Base-by-base conservation (phyloP, 192 early-diverging fungal species). In the Podila epigama region DNA sequence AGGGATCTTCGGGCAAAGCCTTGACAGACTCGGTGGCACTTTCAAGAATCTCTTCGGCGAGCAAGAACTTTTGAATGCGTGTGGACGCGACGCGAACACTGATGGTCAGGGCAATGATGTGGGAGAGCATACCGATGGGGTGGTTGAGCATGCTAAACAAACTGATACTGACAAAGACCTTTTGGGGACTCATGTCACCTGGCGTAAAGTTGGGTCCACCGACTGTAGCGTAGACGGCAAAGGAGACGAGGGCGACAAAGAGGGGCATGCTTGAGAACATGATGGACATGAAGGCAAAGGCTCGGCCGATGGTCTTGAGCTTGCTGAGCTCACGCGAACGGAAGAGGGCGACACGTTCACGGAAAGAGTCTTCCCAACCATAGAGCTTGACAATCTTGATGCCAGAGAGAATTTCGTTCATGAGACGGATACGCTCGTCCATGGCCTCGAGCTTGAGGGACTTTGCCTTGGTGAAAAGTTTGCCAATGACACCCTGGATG, bases 301-400 rank as follows among this genome's bases (percentile, higher is more conserved):
- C 54, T 16, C 51, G 61, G 16, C 59, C 65, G 25, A 75, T 44
- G 16, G 8, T 28, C 18, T 42, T 42, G 6, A 66, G 59, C 39
- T 60, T 58, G 16, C 1, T 13, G 27, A 75, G 36, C 39, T 75
- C 72, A 4, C 59, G 20, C 3, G 53, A 18, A 16, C 68, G 63
- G 15, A 40, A 20, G 2, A 22, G 8, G 51, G 58, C 57, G 0
- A 66, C 52, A 9, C 64, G 63, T 3, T 60, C 58, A 29, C 62
- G 51, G 50, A 77, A 68, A 4, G 66, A 77, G 18, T 68, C 66
- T 32, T 77, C 65, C 73, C 73, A 83, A 3, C 77, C 81, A 22
- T 83, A 75, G 32, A 83, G 35, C 56, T 83, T 83, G 42, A 83
- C 78, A 39, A 83, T 70, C 48, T 83, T 83, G 77, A 83, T 83